Evolutionary conservation across 768 basidiomycete genomes (phyloP).

Genomic region (Russula virescens): DNA sequence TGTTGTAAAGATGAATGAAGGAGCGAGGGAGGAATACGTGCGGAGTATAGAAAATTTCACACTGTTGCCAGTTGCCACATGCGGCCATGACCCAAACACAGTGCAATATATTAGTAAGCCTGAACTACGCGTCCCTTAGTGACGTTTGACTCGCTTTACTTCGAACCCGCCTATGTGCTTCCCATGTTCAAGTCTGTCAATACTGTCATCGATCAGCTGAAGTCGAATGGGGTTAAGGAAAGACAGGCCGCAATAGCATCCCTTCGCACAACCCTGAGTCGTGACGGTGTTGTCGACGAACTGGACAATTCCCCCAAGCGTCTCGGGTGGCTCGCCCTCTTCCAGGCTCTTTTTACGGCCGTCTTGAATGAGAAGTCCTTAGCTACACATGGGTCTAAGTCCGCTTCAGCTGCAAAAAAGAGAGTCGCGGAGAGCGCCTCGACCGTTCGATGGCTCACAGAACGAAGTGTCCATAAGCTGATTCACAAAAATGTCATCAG

Average conservation of each 20-base stretch:
- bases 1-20: neutral
- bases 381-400: constrained; percentile 34
- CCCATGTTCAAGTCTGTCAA: constrained; percentile 39
- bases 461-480: constrained; percentile 51
- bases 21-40: too few species aligned
- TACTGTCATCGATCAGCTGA: constrained; percentile 45
- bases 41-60: too few species aligned
- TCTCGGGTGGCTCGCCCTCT: constrained; percentile 57
- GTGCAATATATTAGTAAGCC: constrained; percentile 15
- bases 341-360: constrained; percentile 63
- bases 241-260: constrained; percentile 56
- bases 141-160: neutral
- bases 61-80: too few species aligned
- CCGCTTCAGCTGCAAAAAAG: constrained; percentile 43
- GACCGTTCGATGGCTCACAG: constrained; percentile 67
- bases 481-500: constrained; percentile 46
- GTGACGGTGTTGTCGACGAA: constrained; percentile 39
- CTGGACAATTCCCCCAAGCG: constrained; percentile 37
- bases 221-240: constrained; percentile 62
- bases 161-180: constrained; percentile 7
- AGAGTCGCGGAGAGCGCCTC: constrained; percentile 64
- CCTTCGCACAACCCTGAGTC: constrained; percentile 48
- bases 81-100: constrained; percentile 10
- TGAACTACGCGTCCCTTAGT: neutral
- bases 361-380: constrained; percentile 58